Conservation (phyloP, 768 basidiomycete genomes). For the Phlegmacium glaucopus region DNA sequence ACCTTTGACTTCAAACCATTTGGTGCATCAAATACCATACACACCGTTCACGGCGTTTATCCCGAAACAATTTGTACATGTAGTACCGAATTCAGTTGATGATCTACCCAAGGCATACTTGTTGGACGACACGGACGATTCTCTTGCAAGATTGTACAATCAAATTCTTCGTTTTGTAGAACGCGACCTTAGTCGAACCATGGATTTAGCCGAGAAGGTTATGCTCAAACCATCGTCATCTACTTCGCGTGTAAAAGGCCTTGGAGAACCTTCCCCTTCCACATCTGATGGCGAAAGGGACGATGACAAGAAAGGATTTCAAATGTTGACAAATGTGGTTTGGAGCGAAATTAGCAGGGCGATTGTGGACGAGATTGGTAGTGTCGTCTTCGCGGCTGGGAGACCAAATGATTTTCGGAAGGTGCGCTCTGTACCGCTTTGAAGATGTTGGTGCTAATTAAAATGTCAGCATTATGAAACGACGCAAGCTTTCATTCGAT, state of each 20-base stretch:
- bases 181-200: constrained; percentile 66
- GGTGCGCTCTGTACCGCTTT: constrained; percentile 37
- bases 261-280: background rate
- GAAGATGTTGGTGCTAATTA: background rate
- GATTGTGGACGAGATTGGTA: constrained; percentile 83
- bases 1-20: constrained; percentile 22
- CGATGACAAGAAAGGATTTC: constrained; percentile 48
- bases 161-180: constrained; percentile 79
- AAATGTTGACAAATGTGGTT: constrained; percentile 84
- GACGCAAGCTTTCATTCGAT: constrained; percentile 76
- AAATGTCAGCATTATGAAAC: constrained; percentile 72
- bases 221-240: constrained; percentile 43
- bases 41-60: constrained; percentile 51
- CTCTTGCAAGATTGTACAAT: constrained; percentile 77
- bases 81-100: constrained; percentile 22
- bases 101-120: constrained; percentile 42
- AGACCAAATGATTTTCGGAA: constrained; percentile 86
- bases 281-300: constrained; percentile 13
- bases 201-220: constrained; percentile 74
- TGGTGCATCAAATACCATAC: constrained; percentile 44
- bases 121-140: constrained; percentile 63
- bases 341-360: constrained; percentile 83
- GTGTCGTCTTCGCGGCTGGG: constrained; percentile 85
- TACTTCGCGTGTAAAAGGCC: background rate
- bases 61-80: constrained; percentile 48